These are phyloP conservation scores for Emericellopsis atlantica DNA, from an alignment of 2,329 filamentous ascomycete genomes.

Conservation along the genomic window DNA sequence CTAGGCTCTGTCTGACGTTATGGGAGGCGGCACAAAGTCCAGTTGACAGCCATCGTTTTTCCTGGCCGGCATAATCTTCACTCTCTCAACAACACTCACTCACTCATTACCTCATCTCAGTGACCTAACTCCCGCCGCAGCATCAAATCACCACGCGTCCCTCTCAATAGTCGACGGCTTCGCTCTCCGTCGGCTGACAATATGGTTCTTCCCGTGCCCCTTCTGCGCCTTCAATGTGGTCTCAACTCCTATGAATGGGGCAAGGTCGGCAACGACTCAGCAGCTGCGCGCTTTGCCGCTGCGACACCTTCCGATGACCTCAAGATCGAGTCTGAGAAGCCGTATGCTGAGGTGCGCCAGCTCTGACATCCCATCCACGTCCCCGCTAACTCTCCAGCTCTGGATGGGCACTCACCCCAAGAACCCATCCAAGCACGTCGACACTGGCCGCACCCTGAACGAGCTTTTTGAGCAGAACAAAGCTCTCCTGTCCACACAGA, in stretches of 20 bases:
- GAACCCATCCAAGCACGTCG: slow-evolving; percentile 81
- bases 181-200: neutral
- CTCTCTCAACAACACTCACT: too few relatives aligned
- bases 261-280: slow-evolving; percentile 77
- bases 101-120: neutral
- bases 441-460: slow-evolving; percentile 72
- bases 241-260: slow-evolving; percentile 99
- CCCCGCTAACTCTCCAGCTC: slow-evolving; percentile 39
- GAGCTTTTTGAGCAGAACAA: slow-evolving; percentile 83
- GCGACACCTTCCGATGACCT: slow-evolving; percentile 68
- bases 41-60: too few relatives aligned
- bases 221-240: slow-evolving; percentile 78
- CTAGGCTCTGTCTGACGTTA: too few relatives aligned
- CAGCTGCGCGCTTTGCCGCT: slow-evolving; percentile 79
- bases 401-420: slow-evolving; percentile 99
- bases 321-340: slow-evolving; percentile 71
- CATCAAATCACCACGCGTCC: neutral
- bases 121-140: too few relatives aligned
- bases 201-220: slow-evolving; percentile 55
- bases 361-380: too few relatives aligned
- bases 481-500: slow-evolving; percentile 61
- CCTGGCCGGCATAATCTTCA: too few relatives aligned
- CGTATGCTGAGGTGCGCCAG: slow-evolving; percentile 72
- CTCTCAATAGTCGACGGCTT: neutral
- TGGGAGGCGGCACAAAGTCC: too few relatives aligned